These are phyloP conservation scores for Capsella bursapastoris DNA, from an alignment of 345 rosid genomes.

Conservation along the genomic window DNA sequence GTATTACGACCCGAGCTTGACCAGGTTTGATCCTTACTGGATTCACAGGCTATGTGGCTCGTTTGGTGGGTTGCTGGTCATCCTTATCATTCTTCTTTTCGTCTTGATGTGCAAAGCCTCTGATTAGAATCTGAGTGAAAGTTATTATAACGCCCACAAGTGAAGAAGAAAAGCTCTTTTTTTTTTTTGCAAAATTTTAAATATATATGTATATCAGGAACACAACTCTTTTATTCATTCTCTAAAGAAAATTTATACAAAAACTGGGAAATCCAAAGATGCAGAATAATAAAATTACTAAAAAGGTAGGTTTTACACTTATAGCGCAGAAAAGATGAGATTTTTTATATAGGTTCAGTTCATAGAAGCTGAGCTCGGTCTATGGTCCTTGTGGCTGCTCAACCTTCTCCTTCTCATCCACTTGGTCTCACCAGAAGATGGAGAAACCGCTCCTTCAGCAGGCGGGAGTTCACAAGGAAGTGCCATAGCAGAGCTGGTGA, in stretches of 20 bases:
- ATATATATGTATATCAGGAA: constrained; percentile 16
- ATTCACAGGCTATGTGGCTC: constrained; percentile 93
- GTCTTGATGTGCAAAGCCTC: constrained; percentile 62
- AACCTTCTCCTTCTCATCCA: constrained; percentile 71
- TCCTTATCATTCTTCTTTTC: constrained; percentile 69
- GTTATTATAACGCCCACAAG: neutral
- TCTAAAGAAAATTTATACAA: constrained; percentile 29
- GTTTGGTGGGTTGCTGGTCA: constrained; percentile 68
- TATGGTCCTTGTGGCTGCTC: constrained; percentile 31
- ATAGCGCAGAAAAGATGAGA: constrained; percentile 23
- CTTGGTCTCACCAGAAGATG: constrained; percentile 53
- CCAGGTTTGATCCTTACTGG: constrained; percentile 82
- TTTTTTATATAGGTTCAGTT: constrained; percentile 23
- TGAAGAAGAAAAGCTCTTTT: constrained; percentile 3
- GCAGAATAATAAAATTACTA: constrained; percentile 28
- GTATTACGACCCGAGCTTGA: constrained; percentile 60
- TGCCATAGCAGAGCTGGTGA: constrained; percentile 80
- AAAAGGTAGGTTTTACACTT: neutral
- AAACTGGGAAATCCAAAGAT: constrained; percentile 33
- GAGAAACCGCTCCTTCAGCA: constrained; percentile 37
- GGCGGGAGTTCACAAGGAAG: constrained; percentile 84
- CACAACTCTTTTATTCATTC: constrained; percentile 15
- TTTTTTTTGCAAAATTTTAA: neutral
- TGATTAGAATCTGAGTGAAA: constrained; percentile 12
- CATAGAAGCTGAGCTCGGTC: constrained; percentile 27